Evolutionary conservation across 2,329 filamentous ascomycete genomes (phyloP).

Genomic region (Aspergillus japonicus): DNA sequence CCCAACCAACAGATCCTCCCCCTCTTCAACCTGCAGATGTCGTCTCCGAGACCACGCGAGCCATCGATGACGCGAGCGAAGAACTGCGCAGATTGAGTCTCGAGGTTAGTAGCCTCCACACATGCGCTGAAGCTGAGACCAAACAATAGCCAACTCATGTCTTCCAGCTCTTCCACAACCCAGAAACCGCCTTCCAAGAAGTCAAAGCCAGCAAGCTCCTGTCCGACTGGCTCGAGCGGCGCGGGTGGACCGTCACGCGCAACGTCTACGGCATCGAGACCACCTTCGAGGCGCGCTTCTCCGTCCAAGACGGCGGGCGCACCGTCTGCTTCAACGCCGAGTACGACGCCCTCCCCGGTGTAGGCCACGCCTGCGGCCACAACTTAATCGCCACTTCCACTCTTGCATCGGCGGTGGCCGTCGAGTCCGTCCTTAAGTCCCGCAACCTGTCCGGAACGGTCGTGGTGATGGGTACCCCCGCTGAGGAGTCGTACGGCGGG

Average conservation of each 20-base stretch:
- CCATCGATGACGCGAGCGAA: constrained; percentile 1
- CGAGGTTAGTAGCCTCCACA: not conserved
- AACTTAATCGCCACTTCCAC: not conserved
- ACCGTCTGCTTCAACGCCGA: constrained; percentile 1
- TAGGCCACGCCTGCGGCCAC: constrained; percentile 1
- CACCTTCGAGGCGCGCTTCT: not conserved
- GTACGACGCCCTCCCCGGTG: not conserved
- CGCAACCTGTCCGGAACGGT: not conserved
- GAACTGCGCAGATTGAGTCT: not conserved
- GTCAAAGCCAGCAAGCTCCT: not conserved
- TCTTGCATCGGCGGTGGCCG: not conserved
- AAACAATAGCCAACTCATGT: not conserved
- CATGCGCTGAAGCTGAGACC: not conserved
- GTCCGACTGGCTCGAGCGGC: constrained; percentile 1
- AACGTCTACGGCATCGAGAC: constrained; percentile 1
- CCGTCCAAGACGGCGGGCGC: not conserved
- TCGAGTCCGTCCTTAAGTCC: not conserved
- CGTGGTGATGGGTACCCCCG: not conserved
- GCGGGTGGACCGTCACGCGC: not conserved
- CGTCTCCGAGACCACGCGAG: not conserved
- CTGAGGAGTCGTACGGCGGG: not conserved
- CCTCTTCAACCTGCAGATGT: not conserved
- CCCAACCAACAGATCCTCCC: not conserved
- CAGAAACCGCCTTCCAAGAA: not conserved
- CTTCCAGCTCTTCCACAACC: not conserved